phyloP scores from a whole-genome alignment of 371 early-diverging fungal genomes.

The Syncephalastrum racemosum region DNA sequence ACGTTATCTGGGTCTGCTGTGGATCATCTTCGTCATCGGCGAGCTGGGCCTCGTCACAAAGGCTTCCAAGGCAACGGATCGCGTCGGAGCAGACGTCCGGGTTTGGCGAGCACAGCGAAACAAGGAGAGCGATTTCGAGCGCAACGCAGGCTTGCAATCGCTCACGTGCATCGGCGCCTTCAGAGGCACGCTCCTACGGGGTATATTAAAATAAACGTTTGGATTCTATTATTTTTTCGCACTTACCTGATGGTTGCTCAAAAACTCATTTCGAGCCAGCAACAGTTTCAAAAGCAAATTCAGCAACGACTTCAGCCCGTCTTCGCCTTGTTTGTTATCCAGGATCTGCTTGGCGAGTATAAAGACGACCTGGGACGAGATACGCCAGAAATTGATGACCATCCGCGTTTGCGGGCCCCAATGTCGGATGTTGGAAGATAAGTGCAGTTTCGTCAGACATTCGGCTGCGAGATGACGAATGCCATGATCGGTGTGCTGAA shows the following conservation, averaged over 20 bases:
- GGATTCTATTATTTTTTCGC: background rate
- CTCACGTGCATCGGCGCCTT: constrained; percentile 62
- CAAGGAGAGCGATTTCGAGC: constrained; percentile 73
- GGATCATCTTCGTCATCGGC: constrained; percentile 58
- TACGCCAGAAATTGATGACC: constrained; percentile 64
- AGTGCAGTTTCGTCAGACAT: constrained; percentile 62
- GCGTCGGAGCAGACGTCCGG: constrained; percentile 68
- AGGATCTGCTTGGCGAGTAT: constrained; percentile 47
- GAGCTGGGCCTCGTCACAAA: constrained; percentile 61
- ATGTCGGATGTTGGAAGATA: constrained; percentile 44
- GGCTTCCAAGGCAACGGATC: constrained; percentile 53
- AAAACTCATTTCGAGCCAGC: constrained; percentile 61
- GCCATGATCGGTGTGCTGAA: constrained; percentile 57
- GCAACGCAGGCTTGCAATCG: constrained; percentile 69
- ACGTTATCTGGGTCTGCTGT: constrained; percentile 50
- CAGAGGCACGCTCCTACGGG: constrained; percentile 36
- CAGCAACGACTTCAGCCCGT: constrained; percentile 54
- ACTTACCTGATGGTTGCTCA: constrained; percentile 50
- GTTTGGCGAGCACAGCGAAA: constrained; percentile 72
- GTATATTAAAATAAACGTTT: background rate
- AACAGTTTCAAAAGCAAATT: constrained; percentile 63
- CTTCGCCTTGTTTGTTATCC: constrained; percentile 55
- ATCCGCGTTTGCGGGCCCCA: constrained; percentile 58
- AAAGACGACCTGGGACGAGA: constrained; percentile 53
- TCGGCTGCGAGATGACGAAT: constrained; percentile 69